phyloP scores from a whole-genome alignment of 192 early-diverging fungal species.

The Chytriomyces sp. region DNA sequence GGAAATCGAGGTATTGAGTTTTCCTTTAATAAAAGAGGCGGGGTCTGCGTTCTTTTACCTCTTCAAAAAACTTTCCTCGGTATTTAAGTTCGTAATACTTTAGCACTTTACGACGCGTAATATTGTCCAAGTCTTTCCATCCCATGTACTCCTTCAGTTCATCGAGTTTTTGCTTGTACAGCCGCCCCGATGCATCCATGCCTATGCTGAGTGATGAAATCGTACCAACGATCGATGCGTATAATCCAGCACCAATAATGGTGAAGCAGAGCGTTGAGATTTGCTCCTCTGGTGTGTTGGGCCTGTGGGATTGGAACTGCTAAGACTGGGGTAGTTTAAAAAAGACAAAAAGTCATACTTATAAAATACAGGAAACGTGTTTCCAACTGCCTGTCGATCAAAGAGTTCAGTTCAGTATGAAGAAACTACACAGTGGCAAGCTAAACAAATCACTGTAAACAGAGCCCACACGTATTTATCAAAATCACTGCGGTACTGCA shows the following conservation, averaged over 20 bases:
- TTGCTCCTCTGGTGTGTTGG: constrained; percentile 38
- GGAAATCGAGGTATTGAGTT: neutral
- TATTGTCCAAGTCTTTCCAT: constrained; percentile 39
- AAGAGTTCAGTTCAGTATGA: too few species aligned
- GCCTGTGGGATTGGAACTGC: constrained; percentile 14
- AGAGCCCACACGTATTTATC: constrained; percentile 49
- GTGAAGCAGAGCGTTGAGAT: constrained; percentile 38
- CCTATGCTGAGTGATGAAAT: constrained; percentile 58
- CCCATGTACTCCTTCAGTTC: constrained; percentile 59
- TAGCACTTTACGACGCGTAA: constrained; percentile 30
- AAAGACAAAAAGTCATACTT: constrained; percentile 31
- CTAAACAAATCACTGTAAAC: constrained; percentile 26
- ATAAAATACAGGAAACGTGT: constrained; percentile 43
- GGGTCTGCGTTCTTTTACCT: constrained; percentile 23
- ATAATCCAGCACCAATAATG: constrained; percentile 42
- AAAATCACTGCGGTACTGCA: constrained; percentile 25
- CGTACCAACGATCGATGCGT: constrained; percentile 53
- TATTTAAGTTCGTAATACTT: constrained; percentile 56
- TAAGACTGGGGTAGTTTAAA: neutral
- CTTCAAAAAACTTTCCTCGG: constrained; percentile 56
- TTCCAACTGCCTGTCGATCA: constrained; percentile 31
- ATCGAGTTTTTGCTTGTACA: constrained; percentile 50
- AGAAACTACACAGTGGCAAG: too few species aligned
- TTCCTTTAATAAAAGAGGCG: too few species aligned
- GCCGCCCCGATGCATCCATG: constrained; percentile 47